Base-by-base conservation (phyloP, 768 basidiomycete species). In the Mycena metata region DNA sequence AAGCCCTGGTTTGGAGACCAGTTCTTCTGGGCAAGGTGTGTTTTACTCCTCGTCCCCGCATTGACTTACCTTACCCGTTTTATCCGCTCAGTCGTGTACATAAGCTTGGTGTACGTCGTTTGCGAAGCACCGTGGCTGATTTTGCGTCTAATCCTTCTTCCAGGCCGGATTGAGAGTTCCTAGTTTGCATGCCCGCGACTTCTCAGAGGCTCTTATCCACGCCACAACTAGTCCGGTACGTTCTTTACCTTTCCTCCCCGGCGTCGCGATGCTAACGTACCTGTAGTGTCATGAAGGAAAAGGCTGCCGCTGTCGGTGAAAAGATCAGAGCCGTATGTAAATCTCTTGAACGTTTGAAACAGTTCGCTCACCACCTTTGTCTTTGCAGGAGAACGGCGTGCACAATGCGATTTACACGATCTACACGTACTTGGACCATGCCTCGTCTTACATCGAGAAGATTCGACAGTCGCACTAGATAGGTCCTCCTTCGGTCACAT, bases 1-100 rank as follows among this genome's bases (percentile, higher is more conserved):
- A 88, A 88, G 70, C 90, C 90, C 2, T 92, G 88, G 87, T 92
- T 91, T 72, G 90, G 89, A 17, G 89, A 90, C 71, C 89, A 90
- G 70, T 89, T 81, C 73, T 89, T 89, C 76, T 89, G 90, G 90
- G 89, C 88, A 3, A 71, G 64, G 67, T 69, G 7, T 39, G 67
- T 51, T 9, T 16, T 5, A 6, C 13, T 56, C 30, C 12, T 10
- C 5, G 17, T 9, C 21, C 2, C 36, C 30, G 23, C 17, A 16
- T 36, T 2, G 9, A 23, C 36, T 5, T 47, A 1, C 5, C 65
- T 66, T n/a, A 66, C 19, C n/a, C 23, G 11, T 24, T 23, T 3
- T 17, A 26, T 51, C 19, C 46, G 12, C 23, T 6, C 42, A 66
- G 68, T 24, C 70, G 70, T 26, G 88, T 91, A 19, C 87, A 89